Conservation (phyloP, 352 stramenopile genomes). For the Phytophthora tentaculata region DNA sequence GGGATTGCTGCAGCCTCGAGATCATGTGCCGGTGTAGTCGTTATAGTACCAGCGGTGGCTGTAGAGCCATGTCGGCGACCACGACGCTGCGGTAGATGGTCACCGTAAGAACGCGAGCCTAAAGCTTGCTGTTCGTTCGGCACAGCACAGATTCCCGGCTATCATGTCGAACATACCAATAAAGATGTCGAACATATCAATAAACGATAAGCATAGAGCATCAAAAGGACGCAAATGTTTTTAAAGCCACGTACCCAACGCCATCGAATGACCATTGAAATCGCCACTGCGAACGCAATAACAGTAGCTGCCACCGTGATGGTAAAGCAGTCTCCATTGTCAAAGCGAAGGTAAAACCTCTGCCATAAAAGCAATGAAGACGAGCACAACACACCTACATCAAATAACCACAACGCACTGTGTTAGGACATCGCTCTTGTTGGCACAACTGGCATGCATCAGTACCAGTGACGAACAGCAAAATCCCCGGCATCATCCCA, state of each 20-base stretch:
- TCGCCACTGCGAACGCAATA: slow-evolving; percentile 65
- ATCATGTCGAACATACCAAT: slow-evolving; percentile 13
- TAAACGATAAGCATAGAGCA: slow-evolving; percentile 10
- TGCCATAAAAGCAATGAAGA: slow-evolving; percentile 66
- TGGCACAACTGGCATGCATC: background rate
- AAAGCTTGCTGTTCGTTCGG: slow-evolving; percentile 71
- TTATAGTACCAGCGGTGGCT: slow-evolving; percentile 20
- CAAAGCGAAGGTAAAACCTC: slow-evolving; percentile 49
- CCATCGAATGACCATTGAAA: slow-evolving; percentile 83
- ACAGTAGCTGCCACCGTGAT: slow-evolving; percentile 68
- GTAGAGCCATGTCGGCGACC: slow-evolving; percentile 24
- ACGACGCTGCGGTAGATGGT: slow-evolving; percentile 32
- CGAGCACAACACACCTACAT: slow-evolving; percentile 51
- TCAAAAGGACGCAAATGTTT: background rate
- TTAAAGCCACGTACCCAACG: slow-evolving; percentile 76
- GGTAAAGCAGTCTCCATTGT: slow-evolving; percentile 82
- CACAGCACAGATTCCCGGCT: slow-evolving; percentile 82
- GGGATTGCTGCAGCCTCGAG: slow-evolving; percentile 32
- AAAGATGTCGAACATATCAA: no score
- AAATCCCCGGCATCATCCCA: slow-evolving; percentile 57
- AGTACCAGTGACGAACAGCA: slow-evolving; percentile 56
- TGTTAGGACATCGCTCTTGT: background rate
- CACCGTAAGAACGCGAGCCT: slow-evolving; percentile 27
- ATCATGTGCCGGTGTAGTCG: slow-evolving; percentile 21
- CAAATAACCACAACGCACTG: slow-evolving; percentile 7